A percentile compares a stretch with the other conserved stretches of the same genome.
phyloP scores from a whole-genome alignment of 805 yeast species.

The Candida dajiaensis region DNA sequence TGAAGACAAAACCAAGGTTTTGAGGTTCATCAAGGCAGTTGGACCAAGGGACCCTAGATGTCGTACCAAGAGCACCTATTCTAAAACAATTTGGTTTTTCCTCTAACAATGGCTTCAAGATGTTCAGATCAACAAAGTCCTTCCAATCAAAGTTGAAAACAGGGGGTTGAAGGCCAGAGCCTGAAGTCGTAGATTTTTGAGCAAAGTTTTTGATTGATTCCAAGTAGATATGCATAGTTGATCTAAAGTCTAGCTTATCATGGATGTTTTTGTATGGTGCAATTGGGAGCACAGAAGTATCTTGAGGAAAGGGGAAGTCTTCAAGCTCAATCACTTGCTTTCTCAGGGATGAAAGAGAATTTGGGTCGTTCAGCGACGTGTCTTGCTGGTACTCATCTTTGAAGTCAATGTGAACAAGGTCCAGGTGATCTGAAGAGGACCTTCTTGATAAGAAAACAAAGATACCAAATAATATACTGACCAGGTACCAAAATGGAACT shows the following conservation, averaged over 20 bases:
- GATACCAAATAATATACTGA: conserved; percentile 14
- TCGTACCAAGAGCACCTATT: conserved; percentile 38
- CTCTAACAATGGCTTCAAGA: conserved; percentile 30
- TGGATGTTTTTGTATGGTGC: conserved; percentile 32
- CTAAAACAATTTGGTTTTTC: conserved; percentile 39
- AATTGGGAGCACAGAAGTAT: conserved; percentile 29
- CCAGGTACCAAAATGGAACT: conserved; percentile 17
- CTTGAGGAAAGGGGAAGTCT: conserved; percentile 28
- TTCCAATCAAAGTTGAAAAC: conserved; percentile 45
- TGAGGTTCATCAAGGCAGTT: conserved; percentile 33
- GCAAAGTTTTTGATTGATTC: conserved; percentile 29
- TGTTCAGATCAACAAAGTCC: conserved; percentile 47
- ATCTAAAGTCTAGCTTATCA: conserved; percentile 30
- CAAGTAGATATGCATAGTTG: conserved; percentile 29
- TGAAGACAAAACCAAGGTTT: conserved; percentile 24
- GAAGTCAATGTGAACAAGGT: conserved; percentile 11
- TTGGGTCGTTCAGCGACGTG: conserved; percentile 12
- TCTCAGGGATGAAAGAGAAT: conserved; percentile 12
- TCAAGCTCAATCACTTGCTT: conserved; percentile 16
- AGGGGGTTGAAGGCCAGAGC: conserved; percentile 23
- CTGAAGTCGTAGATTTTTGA: conserved; percentile 20
- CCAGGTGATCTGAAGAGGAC: conserved; percentile 8
- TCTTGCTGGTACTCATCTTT: conserved; percentile 16
- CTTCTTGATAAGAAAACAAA: conserved; percentile 15
- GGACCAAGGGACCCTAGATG: conserved; percentile 35